phyloP scores from a whole-genome alignment of 176 grass and related monocot species.

The Miscanthus lutarioriparius region DNA sequence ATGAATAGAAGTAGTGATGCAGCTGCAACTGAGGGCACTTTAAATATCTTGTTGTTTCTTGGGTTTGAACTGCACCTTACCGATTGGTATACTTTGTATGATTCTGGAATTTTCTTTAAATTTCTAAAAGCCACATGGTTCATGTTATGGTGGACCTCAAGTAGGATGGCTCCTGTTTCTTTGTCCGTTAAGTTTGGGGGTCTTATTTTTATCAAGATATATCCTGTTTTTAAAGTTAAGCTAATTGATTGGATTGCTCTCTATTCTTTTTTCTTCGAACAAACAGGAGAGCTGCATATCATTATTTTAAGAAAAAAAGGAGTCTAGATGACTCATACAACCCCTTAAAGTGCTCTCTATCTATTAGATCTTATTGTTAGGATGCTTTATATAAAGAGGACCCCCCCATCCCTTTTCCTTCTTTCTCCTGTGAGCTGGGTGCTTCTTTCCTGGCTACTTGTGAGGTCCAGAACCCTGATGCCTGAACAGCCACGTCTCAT shows the following conservation, averaged over 20 bases:
- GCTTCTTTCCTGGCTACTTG: background rate
- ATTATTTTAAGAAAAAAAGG: background rate
- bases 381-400: background rate
- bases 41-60: background rate
- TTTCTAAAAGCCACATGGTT: slow-evolving; percentile 8
- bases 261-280: background rate
- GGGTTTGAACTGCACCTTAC: background rate
- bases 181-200: background rate
- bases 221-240: background rate
- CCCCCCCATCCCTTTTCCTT: background rate
- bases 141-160: background rate
- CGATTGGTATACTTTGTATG: background rate
- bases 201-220: background rate
- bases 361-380: background rate
- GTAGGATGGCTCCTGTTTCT: background rate
- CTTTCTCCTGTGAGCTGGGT: background rate
- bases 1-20: slow-evolving; percentile 13
- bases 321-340: background rate
- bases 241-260: background rate
- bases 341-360: background rate
- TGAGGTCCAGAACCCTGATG: background rate
- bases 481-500: background rate
- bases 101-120: slow-evolving; percentile 3
- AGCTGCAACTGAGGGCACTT: background rate
- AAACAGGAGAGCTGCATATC: background rate